Evolutionary conservation across 1,284 basidiomycete genomes (phyloP).

Genomic region (Ganoderma sinense): DNA sequence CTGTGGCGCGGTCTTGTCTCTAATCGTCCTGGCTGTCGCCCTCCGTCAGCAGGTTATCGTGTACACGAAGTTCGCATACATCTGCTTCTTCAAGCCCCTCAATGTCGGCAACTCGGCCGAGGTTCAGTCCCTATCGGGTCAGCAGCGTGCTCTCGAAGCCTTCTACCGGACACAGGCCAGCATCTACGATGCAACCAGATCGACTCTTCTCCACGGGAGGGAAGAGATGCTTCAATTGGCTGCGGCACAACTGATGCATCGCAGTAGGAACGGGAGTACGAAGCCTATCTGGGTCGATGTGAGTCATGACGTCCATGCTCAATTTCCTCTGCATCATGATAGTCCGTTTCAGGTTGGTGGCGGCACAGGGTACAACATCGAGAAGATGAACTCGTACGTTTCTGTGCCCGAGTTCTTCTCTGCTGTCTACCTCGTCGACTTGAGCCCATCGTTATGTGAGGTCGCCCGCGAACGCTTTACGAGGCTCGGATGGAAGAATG

Average conservation of each 20-base stretch:
- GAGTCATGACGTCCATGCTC: background rate
- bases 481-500: slow-evolving; percentile 31
- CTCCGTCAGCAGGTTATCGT: slow-evolving; percentile 16
- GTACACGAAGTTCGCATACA: slow-evolving; percentile 32
- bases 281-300: slow-evolving; percentile 34
- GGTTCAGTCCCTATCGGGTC: slow-evolving; percentile 23
- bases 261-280: slow-evolving; percentile 5
- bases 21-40: slow-evolving; percentile 6
- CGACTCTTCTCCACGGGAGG: slow-evolving; percentile 26
- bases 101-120: slow-evolving; percentile 22
- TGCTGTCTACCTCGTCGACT: slow-evolving; percentile 31
- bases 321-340: background rate
- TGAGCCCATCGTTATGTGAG: slow-evolving; percentile 31
- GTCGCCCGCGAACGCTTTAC: slow-evolving; percentile 29
- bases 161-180: slow-evolving; percentile 33
- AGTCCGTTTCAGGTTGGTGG: slow-evolving; percentile 25
- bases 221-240: slow-evolving; percentile 34
- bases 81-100: slow-evolving; percentile 33
- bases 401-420: slow-evolving; percentile 30
- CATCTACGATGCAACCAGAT: slow-evolving; percentile 30
- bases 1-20: slow-evolving; percentile 14
- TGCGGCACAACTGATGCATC: slow-evolving; percentile 30
- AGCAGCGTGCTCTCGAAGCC: slow-evolving; percentile 31
- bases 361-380: slow-evolving; percentile 33
- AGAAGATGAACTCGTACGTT: slow-evolving; percentile 32